Conservation (phyloP, 225 moss, liverwort and hornwort genomes). For the Climacium dendroides region DNA sequence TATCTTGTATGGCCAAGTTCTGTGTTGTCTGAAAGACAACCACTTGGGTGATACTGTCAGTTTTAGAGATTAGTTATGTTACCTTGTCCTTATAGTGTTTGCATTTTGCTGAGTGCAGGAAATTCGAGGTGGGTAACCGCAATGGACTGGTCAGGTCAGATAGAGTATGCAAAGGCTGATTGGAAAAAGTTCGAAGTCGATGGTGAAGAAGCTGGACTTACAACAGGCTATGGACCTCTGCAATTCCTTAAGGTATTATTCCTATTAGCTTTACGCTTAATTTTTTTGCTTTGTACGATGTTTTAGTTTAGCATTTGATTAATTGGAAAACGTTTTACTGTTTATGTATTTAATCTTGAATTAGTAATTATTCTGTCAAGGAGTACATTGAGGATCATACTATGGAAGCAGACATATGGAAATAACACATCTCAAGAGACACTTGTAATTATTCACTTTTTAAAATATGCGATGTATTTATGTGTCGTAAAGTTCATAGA, state of each 20-base stretch:
- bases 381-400: not conserved
- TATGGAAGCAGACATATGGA: not conserved
- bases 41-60: not conserved
- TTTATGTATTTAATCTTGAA: not conserved
- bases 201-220: constrained; percentile 40
- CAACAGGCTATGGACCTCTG: constrained; percentile 53
- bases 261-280: not conserved
- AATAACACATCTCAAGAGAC: not conserved
- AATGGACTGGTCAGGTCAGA: constrained; percentile 62
- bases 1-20: not conserved
- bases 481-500: not conserved
- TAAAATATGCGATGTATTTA: not conserved
- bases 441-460: not conserved
- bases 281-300: not conserved
- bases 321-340: not conserved
- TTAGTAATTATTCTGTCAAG: not conserved
- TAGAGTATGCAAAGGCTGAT: constrained; percentile 48
- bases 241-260: constrained; percentile 44
- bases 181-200: constrained; percentile 55
- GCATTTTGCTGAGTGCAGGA: constrained; percentile 25
- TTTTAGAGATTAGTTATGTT: not conserved
- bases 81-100: not conserved
- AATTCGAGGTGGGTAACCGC: constrained; percentile 65
- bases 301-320: not conserved
- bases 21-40: not conserved